Percentiles rank a stretch among this genome's conserved stretches.
Evolutionary conservation across 331 rosid species (phyloP).

Genomic region (Quercus phellos): DNA sequence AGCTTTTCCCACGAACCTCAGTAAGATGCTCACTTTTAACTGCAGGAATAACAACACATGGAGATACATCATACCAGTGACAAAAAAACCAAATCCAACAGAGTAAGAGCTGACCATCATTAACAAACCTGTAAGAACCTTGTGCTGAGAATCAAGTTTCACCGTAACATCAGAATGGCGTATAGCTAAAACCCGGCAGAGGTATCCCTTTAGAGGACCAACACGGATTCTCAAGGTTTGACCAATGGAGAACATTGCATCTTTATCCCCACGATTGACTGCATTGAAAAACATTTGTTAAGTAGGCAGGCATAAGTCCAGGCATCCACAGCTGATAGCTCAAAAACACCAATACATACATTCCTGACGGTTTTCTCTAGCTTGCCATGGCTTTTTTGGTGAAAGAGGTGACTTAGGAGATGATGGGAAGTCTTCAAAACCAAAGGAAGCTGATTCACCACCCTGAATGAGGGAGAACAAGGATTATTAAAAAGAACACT

Average conservation of each 20-base stretch:
- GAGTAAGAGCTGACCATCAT: conserved; percentile 6
- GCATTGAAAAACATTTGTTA: conserved; percentile 31
- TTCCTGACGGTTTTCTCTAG: conserved; percentile 48
- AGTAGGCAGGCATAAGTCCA: conserved; percentile 14
- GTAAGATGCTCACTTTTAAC: conserved; percentile 89
- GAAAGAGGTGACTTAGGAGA: conserved; percentile 91
- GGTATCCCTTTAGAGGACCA: conserved; percentile 97
- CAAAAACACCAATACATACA: conserved; percentile 40
- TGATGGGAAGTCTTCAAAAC: conserved; percentile 59
- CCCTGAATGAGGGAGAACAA: conserved; percentile 45
- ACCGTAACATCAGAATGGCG: conserved; percentile 88
- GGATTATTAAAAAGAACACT: neutral
- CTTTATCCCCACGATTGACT: conserved; percentile 65
- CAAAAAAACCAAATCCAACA: neutral
- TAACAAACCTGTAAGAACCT: conserved; percentile 87
- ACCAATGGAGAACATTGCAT: conserved; percentile 73
- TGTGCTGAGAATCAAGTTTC: conserved; percentile 95
- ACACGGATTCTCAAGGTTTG: conserved; percentile 91
- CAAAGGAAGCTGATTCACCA: conserved; percentile 41
- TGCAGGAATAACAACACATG: conserved; percentile 27
- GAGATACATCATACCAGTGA: neutral
- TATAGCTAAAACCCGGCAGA: conserved; percentile 83
- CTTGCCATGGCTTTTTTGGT: conserved; percentile 74
- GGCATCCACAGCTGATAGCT: conserved; percentile 19
- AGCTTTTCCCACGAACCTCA: conserved; percentile 73